Evolutionary conservation across 305 asterid species (phyloP), one percentile per base, ranked within the genome.

Genomic region (Fraxinus latifolia): DNA sequence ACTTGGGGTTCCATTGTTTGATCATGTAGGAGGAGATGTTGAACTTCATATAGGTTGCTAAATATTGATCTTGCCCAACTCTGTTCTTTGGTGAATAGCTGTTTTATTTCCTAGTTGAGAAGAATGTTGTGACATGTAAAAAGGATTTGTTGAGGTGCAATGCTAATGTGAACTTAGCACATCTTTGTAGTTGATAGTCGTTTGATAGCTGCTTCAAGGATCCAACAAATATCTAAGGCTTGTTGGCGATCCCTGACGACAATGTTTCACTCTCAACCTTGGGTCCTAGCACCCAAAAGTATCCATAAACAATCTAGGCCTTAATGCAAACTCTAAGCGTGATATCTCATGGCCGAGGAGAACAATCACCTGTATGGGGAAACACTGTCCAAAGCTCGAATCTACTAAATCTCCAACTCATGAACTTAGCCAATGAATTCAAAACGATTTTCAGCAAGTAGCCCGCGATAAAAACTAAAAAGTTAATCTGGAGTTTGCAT

Each of bases 401-500:
- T 44, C 53, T 44, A 44, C 55, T 12, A 3, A 0, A 37, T 12
- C 55, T 44, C 55, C 3, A 12, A 3, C 55, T 44, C 17, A 44
- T 44, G 17, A 12, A 12, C 17, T 44, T 44, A 12, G 55, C 17
- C 5, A 14, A 44, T 44, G 55, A 55, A 55, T 17, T 55, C 67
- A 55, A 55, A 55, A 17, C 25, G 0, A 58, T n/a, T 7, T 58
- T 23, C 72, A 23, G 73, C 36, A 7, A 25, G 12, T 23, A 23
- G 73, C 12, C 73, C 17, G 2, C 14, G 31, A 65, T 23, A 65
- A 27, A 31, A 27, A 5, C 25, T 17, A 77, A 14, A 39, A 77
- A 34, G 70, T 55, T 34, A 14, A 82, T 79, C 84, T 79, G 83
- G 86, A 58, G 86, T 76, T 80, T 74, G 85, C 90, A 87, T 83